These are phyloP conservation scores for Sphaerulina musiva DNA, from an alignment of 2,329 filamentous ascomycete genomes.

Conservation along the genomic window DNA sequence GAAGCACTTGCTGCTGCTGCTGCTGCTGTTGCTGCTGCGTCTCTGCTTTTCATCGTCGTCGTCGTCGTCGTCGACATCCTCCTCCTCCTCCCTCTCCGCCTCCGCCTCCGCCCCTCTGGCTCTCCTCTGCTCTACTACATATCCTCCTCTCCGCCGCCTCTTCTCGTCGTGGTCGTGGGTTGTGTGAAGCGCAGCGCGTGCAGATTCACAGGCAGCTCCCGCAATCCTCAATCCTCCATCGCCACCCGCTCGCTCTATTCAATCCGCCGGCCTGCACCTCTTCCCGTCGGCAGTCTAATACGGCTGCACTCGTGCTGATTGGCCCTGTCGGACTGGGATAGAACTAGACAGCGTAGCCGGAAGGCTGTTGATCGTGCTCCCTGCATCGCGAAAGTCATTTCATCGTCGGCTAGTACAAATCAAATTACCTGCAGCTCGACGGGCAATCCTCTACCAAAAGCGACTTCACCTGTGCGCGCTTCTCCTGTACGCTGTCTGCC, in stretches of 20 bases:
- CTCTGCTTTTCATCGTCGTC: background rate
- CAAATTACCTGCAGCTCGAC: slow-evolving; percentile 13
- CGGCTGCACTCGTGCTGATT: slow-evolving; percentile 3
- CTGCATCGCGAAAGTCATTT: slow-evolving; percentile 18
- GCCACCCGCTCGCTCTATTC: slow-evolving; percentile 1
- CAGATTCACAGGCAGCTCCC: background rate
- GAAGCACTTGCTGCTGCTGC: background rate
- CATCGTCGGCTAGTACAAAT: slow-evolving; percentile 19
- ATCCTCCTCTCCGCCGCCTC: no score
- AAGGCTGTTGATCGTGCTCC: slow-evolving; percentile 13
- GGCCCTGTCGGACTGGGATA: slow-evolving; percentile 6
- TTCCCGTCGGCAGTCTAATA: slow-evolving; percentile 10
- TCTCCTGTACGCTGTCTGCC: background rate
- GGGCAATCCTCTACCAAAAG: background rate
- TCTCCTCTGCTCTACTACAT: no score
- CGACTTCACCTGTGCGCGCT: slow-evolving; percentile 6
- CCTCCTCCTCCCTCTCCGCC: no score
- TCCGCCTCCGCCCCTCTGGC: no score
- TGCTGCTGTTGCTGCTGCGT: background rate
- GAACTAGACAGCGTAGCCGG: background rate
- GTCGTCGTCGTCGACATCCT: no score
- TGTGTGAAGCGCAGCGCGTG: background rate
- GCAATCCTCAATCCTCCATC: background rate
- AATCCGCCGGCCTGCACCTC: slow-evolving; percentile 4
- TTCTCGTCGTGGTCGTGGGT: background rate